These are phyloP conservation scores for Acer campestre DNA, from an alignment of 345 rosid species.

Conservation along the genomic window DNA sequence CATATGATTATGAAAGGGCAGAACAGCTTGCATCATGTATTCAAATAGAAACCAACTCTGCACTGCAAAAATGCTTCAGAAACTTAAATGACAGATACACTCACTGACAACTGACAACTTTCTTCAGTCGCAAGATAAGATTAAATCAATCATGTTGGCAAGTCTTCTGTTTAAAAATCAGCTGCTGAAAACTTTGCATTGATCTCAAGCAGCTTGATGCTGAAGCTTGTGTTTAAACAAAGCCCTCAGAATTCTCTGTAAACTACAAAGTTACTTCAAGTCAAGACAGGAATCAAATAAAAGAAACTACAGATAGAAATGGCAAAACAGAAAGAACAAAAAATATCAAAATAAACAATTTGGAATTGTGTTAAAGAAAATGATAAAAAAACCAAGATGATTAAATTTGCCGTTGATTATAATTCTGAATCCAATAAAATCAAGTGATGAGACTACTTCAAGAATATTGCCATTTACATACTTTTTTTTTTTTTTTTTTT, in stretches of 20 bases:
- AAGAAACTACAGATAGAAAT: not conserved
- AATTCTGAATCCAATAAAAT: not conserved
- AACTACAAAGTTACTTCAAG: not conserved
- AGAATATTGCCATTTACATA: not conserved
- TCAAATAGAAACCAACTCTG: conserved; percentile 4
- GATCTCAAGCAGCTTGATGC: conserved; percentile 7
- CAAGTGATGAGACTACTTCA: not conserved
- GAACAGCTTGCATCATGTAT: conserved; percentile 7
- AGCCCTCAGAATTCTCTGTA: conserved; percentile 5
- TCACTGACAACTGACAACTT: not conserved
- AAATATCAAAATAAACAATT: not conserved
- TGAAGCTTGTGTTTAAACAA: not conserved
- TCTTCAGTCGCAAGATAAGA: conserved; percentile 5
- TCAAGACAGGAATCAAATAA: not conserved
- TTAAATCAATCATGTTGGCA: conserved; percentile 8
- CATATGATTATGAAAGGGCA: not conserved
- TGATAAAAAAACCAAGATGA: not conserved
- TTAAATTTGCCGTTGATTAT: not conserved
- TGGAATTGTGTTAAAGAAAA: not conserved
- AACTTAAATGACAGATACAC: not conserved
- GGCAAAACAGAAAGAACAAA: not conserved
- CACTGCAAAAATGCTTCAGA: not conserved
- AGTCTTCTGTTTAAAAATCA: not conserved
- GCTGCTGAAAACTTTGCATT: not conserved
- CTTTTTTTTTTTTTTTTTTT: not conserved